These are phyloP conservation scores for Backusella macrospora DNA, from an alignment of 192 early-diverging fungal species.

Conservation along the genomic window DNA sequence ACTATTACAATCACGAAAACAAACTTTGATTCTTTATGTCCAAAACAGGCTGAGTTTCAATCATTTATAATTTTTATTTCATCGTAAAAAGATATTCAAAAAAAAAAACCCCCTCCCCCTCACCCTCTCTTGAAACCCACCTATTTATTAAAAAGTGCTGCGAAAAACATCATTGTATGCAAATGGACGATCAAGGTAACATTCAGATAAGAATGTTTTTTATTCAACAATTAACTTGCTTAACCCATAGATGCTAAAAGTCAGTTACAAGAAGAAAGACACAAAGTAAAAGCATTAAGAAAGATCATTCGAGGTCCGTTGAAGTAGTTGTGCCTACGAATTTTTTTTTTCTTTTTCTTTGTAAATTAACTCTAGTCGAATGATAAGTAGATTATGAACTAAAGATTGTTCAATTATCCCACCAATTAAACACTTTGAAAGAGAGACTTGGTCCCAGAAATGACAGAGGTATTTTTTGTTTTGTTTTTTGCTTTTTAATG, in stretches of 20 bases:
- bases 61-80: too few species aligned
- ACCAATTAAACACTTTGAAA: neutral
- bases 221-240: neutral
- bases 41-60: too few species aligned
- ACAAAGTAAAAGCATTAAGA: neutral
- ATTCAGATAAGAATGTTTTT: neutral
- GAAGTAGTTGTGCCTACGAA: neutral
- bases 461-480: neutral
- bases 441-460: neutral
- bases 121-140: too few species aligned
- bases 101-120: too few species aligned
- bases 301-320: slow-evolving; percentile 4
- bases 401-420: neutral
- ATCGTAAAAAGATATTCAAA: too few species aligned
- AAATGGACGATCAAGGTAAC: neutral
- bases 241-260: neutral
- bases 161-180: neutral
- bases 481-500: too few species aligned
- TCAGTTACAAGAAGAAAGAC: neutral
- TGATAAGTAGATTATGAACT: neutral
- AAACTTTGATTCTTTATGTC: too few species aligned
- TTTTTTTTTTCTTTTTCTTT: neutral
- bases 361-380: neutral
- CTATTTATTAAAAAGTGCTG: too few species aligned
- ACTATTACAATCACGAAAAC: too few species aligned